Conservation (phyloP, 257 asterid genomes). For the Rauvolfia tetraphylla region DNA sequence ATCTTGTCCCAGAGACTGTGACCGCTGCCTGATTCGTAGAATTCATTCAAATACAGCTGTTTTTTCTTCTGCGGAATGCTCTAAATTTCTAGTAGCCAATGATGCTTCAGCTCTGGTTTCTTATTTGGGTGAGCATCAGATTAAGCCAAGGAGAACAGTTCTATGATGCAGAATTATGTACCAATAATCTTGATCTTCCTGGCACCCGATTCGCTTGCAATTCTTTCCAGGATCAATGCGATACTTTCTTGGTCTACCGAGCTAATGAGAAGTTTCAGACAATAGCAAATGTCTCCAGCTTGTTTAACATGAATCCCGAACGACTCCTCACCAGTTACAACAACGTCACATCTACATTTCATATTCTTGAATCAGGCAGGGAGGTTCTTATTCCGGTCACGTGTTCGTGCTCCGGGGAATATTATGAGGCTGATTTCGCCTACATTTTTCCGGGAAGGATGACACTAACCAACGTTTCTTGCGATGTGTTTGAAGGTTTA, state of each 20-base stretch:
- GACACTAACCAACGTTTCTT: slow-evolving; percentile 33
- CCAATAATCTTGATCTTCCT: slow-evolving; percentile 29
- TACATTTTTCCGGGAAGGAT: slow-evolving; percentile 24
- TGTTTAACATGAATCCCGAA: slow-evolving; percentile 35
- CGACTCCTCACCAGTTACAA: slow-evolving; percentile 31
- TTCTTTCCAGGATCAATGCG: slow-evolving; percentile 32
- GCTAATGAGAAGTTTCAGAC: slow-evolving; percentile 35
- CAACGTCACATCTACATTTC: slow-evolving; percentile 25
- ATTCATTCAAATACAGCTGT: background rate
- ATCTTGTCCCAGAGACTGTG: slow-evolving; percentile 1
- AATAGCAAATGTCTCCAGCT: slow-evolving; percentile 32
- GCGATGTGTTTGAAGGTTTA: slow-evolving; percentile 53
- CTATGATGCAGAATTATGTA: slow-evolving; percentile 52
- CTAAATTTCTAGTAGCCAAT: background rate
- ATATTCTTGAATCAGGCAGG: slow-evolving; percentile 39
- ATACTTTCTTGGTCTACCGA: slow-evolving; percentile 49
- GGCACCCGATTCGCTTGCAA: slow-evolving; percentile 58
- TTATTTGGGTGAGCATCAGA: slow-evolving; percentile 24
- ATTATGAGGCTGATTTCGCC: slow-evolving; percentile 14
- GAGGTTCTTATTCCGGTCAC: slow-evolving; percentile 51
- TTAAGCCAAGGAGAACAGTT: slow-evolving; percentile 37
- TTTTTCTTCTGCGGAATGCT: slow-evolving; percentile 15
- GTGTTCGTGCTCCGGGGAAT: slow-evolving; percentile 46
- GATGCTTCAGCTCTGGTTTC: slow-evolving; percentile 31
- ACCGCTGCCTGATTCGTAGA: too few relatives aligned